Percentiles rank a stretch among this genome's conserved stretches.
Evolutionary conservation across 2,329 filamentous ascomycete genomes (phyloP).

Genomic region (Pseudogymnoascus sp.): DNA sequence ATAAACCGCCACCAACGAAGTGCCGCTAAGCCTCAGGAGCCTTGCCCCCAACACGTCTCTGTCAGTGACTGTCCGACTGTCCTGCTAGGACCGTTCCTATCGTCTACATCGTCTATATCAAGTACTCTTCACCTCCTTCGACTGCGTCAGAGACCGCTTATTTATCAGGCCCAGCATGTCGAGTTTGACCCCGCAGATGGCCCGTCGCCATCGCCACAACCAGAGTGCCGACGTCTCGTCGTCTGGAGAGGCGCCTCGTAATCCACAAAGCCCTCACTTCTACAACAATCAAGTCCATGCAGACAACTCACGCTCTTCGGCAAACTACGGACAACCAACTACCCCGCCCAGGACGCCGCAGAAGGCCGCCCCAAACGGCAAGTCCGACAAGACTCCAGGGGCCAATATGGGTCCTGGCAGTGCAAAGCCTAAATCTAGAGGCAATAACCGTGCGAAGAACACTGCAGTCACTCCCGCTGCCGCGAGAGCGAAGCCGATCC

Average conservation of each 20-base stretch:
- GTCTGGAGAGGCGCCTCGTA: constrained; percentile 22
- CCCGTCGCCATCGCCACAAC: constrained; percentile 30
- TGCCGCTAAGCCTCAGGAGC: constrained; percentile 11
- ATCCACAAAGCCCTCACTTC: constrained; percentile 41
- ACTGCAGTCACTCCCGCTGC: constrained; percentile 25
- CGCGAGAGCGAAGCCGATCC: constrained; percentile 22
- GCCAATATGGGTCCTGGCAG: constrained; percentile 16
- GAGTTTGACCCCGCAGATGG: constrained; percentile 34
- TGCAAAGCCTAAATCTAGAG: constrained; percentile 27
- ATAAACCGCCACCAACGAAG: constrained; percentile 11
- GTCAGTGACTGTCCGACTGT: constrained; percentile 15
- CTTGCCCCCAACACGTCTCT: constrained; percentile 20
- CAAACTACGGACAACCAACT: constrained; percentile 23
- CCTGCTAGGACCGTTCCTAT: not conserved
- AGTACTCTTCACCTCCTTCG: constrained; percentile 23
- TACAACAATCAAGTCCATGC: constrained; percentile 35
- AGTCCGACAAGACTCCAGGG: constrained; percentile 16
- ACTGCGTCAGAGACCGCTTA: constrained; percentile 36
- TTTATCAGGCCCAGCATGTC: constrained; percentile 47
- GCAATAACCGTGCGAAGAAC: constrained; percentile 28
- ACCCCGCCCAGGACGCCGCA: constrained; percentile 31
- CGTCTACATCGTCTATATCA: not conserved
- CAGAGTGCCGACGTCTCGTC: constrained; percentile 22
- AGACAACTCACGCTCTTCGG: constrained; percentile 27
- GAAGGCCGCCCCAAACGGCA: constrained; percentile 19